These are phyloP conservation scores for Blastobotrys americana DNA, from an alignment of 805 yeast genomes.

Conservation along the genomic window DNA sequence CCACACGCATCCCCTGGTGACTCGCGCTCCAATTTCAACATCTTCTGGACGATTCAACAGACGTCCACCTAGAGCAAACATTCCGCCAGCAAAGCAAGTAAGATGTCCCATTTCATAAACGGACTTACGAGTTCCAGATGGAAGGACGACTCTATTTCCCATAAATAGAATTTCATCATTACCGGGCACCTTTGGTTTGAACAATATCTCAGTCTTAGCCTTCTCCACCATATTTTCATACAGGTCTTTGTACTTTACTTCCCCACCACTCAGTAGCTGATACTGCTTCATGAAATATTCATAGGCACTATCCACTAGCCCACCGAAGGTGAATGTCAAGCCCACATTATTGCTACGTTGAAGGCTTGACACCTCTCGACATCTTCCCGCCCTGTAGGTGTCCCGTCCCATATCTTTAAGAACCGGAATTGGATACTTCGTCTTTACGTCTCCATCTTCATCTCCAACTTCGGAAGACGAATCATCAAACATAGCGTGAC, in stretches of 20 bases:
- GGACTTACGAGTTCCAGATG: slow-evolving; percentile 15
- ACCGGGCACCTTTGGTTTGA: slow-evolving; percentile 39
- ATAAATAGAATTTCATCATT: slow-evolving; percentile 33
- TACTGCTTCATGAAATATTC: slow-evolving; percentile 45
- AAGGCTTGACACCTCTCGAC: background rate
- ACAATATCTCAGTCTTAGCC: slow-evolving; percentile 38
- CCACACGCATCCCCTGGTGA: slow-evolving; percentile 45
- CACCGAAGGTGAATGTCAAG: slow-evolving; percentile 33
- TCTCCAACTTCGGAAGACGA: background rate
- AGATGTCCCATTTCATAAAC: slow-evolving; percentile 40
- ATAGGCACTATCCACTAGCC: slow-evolving; percentile 40
- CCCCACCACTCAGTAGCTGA: slow-evolving; percentile 35
- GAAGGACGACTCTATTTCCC: slow-evolving; percentile 19
- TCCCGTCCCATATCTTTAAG: slow-evolving; percentile 4
- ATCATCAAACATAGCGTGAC: background rate
- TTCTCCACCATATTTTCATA: slow-evolving; percentile 30
- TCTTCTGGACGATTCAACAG: slow-evolving; percentile 35
- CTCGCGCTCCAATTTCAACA: slow-evolving; percentile 35
- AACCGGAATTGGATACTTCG: background rate
- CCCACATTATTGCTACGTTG: background rate
- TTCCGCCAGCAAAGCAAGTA: slow-evolving; percentile 49
- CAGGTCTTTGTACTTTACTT: slow-evolving; percentile 32
- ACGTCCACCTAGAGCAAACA: slow-evolving; percentile 43
- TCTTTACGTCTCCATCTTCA: background rate
- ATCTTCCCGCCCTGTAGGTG: background rate